Evolutionary conservation across 345 rosid genomes (phyloP).

Genomic region (Murraya koenigii): DNA sequence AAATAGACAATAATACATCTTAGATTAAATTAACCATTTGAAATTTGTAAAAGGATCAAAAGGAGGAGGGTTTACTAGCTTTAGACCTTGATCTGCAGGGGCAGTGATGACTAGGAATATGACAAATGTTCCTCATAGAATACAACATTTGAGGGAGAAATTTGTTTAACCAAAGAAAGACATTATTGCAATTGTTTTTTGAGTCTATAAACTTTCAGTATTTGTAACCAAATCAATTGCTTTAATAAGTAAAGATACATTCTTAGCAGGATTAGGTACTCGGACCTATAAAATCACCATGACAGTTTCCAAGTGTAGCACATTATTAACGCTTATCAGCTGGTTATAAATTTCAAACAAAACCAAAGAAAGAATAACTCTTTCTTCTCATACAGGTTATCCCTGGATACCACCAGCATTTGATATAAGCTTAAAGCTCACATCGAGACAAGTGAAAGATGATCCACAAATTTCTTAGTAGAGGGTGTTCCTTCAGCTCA

Average conservation of each 20-base stretch:
- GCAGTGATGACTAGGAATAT: not conserved
- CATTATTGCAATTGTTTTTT: not conserved
- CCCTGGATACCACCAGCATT: not conserved
- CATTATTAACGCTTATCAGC: not conserved
- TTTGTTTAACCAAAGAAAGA: not conserved
- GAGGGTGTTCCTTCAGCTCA: not conserved
- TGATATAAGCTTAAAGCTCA: not conserved
- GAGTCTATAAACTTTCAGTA: not conserved
- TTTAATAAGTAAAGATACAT: not conserved
- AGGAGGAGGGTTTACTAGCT: not conserved
- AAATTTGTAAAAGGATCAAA: not conserved
- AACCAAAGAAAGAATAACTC: not conserved
- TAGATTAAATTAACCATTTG: not conserved
- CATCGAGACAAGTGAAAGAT: not conserved
- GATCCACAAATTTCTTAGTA: not conserved
- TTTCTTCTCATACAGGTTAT: not conserved
- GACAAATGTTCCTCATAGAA: not conserved
- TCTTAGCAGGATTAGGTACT: not conserved
- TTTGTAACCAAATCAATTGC: not conserved
- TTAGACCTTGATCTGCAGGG: not conserved
- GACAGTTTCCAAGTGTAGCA: not conserved
- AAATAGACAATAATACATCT: not conserved
- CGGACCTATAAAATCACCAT: not conserved
- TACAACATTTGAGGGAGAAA: not conserved
- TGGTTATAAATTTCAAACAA: not conserved